A percentile compares a stretch with the other conserved stretches of the same genome.
phyloP scores from a whole-genome alignment of 1,284 basidiomycete genomes.

The Porogramme epimiltina region DNA sequence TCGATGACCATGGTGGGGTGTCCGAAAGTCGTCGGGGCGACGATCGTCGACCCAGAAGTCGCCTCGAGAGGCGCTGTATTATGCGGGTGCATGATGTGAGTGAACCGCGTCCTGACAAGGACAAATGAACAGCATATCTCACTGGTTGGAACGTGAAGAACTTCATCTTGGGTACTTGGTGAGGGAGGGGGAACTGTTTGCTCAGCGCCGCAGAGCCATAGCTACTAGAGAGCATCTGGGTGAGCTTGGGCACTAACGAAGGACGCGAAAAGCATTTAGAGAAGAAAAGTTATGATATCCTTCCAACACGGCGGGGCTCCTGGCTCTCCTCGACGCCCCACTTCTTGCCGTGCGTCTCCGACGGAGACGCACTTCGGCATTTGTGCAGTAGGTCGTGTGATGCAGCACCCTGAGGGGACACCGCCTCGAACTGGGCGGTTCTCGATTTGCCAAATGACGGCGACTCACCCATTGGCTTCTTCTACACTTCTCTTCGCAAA shows the following conservation, averaged over 20 bases:
- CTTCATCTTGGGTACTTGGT: slow-evolving; percentile 50
- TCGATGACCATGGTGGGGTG: slow-evolving; percentile 9
- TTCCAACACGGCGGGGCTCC: slow-evolving; percentile 64
- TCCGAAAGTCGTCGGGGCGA: slow-evolving; percentile 9
- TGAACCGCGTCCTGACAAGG: slow-evolving; percentile 9
- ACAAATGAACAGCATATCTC: not conserved
- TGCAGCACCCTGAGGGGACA: slow-evolving; percentile 71
- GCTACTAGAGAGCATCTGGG: too few species aligned
- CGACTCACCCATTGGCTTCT: too few species aligned
- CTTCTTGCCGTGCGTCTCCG: too few species aligned
- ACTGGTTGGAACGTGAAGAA: slow-evolving; percentile 54
- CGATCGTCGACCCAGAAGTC: slow-evolving; percentile 55
- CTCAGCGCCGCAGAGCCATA: too few species aligned
- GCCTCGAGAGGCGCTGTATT: slow-evolving; percentile 68
- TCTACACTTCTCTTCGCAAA: slow-evolving; percentile 70
- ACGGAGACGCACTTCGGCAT: too few species aligned
- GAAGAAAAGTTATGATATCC: slow-evolving; percentile 73
- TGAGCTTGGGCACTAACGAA: slow-evolving; percentile 65
- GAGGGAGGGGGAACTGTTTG: too few species aligned
- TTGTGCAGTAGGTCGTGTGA: too few species aligned
- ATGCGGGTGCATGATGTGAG: slow-evolving; percentile 74
- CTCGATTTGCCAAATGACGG: too few species aligned
- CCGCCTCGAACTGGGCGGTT: slow-evolving; percentile 57
- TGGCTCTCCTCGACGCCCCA: too few species aligned
- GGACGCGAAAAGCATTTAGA: slow-evolving; percentile 67